These are phyloP conservation scores for Cyberlindnera petersonii DNA, from an alignment of 805 yeast species.

Conservation along the genomic window DNA sequence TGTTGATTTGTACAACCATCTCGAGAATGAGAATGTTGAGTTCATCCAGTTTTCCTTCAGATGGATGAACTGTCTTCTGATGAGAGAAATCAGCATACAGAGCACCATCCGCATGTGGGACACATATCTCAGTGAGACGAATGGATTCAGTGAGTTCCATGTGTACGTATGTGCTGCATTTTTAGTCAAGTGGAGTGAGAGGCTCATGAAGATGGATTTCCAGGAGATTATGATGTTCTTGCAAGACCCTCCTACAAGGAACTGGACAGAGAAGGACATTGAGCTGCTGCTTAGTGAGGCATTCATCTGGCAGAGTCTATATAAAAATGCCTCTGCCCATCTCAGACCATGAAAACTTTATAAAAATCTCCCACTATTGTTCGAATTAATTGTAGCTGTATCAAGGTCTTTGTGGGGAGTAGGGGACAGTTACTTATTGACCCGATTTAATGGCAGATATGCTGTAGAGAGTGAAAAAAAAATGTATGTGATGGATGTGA, in stretches of 20 bases:
- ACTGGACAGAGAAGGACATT: conserved; percentile 86
- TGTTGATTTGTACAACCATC: conserved; percentile 63
- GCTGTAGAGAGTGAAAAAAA: not conserved
- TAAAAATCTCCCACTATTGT: not conserved
- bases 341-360: conserved; percentile 37
- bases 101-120: conserved; percentile 97
- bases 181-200: conserved; percentile 78
- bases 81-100: conserved; percentile 83
- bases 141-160: conserved; percentile 88
- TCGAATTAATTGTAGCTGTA: not conserved
- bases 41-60: conserved; percentile 93
- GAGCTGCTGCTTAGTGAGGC: conserved; percentile 94
- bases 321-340: conserved; percentile 87
- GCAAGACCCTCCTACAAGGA: conserved; percentile 82
- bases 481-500: not conserved
- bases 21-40: conserved; percentile 80
- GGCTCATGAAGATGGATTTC: conserved; percentile 79
- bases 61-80: conserved; percentile 97
- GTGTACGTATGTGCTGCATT: conserved; percentile 98
- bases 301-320: conserved; percentile 91
- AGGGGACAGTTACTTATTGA: conserved; percentile 1
- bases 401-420: not conserved
- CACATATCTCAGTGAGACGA: conserved; percentile 74
- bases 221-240: conserved; percentile 90
- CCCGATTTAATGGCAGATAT: conserved; percentile 1